phyloP scores from a whole-genome alignment of 805 yeast species.

The Yarrowia yakushimensis region DNA sequence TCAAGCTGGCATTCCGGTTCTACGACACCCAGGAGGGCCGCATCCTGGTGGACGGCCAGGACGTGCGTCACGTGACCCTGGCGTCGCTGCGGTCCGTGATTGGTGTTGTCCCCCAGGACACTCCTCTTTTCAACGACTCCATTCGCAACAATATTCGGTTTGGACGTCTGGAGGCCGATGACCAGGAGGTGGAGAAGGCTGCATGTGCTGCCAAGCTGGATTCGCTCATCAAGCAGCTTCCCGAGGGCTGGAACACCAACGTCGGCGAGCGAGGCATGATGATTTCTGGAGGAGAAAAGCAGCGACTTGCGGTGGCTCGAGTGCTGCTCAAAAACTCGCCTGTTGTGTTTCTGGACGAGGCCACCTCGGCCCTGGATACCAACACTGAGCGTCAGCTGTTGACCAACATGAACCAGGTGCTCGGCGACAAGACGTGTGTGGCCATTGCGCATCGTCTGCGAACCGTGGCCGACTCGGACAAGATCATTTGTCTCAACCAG shows the following conservation, averaged over 20 bases:
- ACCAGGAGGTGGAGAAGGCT: constrained; percentile 63
- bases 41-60: constrained; percentile 84
- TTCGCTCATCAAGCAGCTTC: constrained; percentile 60
- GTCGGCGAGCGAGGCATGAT: constrained; percentile 97
- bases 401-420: constrained; percentile 65
- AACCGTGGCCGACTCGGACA: constrained; percentile 90
- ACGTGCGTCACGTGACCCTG: constrained; percentile 67
- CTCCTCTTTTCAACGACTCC: constrained; percentile 90
- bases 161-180: constrained; percentile 71
- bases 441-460: constrained; percentile 92
- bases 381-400: constrained; percentile 87
- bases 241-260: constrained; percentile 77
- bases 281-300: constrained; percentile 99
- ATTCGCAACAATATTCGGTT: constrained; percentile 83
- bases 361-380: constrained; percentile 91
- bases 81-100: constrained; percentile 69
- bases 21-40: constrained; percentile 79
- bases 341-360: constrained; percentile 93
- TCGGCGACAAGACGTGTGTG: constrained; percentile 68
- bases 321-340: constrained; percentile 81
- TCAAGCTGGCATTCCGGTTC: constrained; percentile 80
- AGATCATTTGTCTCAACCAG: constrained; percentile 76
- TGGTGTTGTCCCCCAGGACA: constrained; percentile 97
- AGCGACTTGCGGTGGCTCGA: constrained; percentile 89
- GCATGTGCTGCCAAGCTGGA: constrained; percentile 69